Conservation (phyloP, 495 filamentous ascomycete species). For the Cercophora newfieldiana region DNA sequence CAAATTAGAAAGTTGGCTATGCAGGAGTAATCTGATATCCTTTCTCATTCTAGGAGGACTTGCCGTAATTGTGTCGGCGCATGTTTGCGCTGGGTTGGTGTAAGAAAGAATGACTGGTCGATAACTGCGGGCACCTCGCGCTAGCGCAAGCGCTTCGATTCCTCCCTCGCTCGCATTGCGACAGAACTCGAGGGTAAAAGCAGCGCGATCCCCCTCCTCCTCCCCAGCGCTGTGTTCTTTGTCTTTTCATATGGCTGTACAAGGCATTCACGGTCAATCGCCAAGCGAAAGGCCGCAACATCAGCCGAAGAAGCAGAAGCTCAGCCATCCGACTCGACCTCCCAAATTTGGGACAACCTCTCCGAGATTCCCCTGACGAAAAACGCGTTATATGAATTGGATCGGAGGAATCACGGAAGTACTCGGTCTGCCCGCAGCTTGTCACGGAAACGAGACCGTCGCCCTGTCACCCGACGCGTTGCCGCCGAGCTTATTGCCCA, state of each 20-base stretch:
- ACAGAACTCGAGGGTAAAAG: not conserved
- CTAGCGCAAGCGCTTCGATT: not conserved
- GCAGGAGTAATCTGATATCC: too few relatives aligned
- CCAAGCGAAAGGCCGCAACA: not conserved
- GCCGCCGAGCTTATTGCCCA: constrained; percentile 2
- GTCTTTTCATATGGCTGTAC: not conserved
- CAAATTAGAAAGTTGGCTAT: too few relatives aligned
- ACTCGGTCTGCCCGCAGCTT: too few relatives aligned
- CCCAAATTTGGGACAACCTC: not conserved
- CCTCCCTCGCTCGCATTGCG: not conserved
- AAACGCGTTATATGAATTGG: not conserved
- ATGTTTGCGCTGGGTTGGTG: too few relatives aligned
- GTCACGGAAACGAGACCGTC: too few relatives aligned
- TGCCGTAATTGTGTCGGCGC: too few relatives aligned
- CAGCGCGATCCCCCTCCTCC: not conserved
- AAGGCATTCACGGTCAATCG: not conserved
- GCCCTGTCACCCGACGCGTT: not conserved
- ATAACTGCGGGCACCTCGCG: not conserved
- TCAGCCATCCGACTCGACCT: constrained; percentile 1
- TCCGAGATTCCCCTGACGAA: constrained; percentile 4
- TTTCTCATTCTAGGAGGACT: too few relatives aligned
- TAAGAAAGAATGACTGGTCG: not conserved
- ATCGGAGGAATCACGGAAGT: not conserved
- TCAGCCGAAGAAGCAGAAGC: not conserved
- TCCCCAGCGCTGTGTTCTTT: not conserved